Conservation (phyloP, 1,284 basidiomycete species). For the Tilletia walkeri region DNA sequence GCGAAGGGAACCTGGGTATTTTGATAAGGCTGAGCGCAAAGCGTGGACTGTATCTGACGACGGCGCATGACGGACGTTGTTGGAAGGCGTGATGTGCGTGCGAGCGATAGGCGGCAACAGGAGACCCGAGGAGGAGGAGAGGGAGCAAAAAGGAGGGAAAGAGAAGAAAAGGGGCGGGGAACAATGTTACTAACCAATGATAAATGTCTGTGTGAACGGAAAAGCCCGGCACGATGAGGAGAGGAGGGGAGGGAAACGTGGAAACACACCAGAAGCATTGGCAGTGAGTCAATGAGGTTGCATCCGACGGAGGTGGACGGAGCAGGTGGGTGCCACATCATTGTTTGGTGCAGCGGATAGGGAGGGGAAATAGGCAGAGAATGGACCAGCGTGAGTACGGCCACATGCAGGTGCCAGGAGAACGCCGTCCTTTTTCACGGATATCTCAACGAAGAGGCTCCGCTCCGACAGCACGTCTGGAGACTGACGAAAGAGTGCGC, state of each 20-base stretch:
- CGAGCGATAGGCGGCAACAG: not conserved
- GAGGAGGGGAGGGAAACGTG: not conserved
- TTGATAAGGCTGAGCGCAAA: not conserved
- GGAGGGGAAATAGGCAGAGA: not conserved
- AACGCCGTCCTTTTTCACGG: too few relatives aligned
- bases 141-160: not conserved
- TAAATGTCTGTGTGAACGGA: slow-evolving; percentile 31
- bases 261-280: slow-evolving; percentile 15
- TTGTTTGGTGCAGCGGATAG: too few relatives aligned
- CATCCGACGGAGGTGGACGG: not conserved
- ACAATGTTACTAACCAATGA: slow-evolving; percentile 42
- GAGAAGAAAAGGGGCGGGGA: slow-evolving; percentile 19
- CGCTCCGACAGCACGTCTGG: too few relatives aligned
- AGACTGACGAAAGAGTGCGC: not conserved
- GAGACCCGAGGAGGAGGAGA: not conserved
- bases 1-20: not conserved
- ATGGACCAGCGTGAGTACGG: not conserved
- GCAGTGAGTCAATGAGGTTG: not conserved
- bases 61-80: not conserved
- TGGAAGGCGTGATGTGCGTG: not conserved
- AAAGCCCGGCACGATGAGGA: too few relatives aligned
- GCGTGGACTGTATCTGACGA: not conserved
- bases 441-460: too few relatives aligned
- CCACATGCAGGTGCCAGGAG: not conserved
- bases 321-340: not conserved